Evolutionary conservation across 805 yeast genomes (phyloP).

Genomic region (Yamadazyma akitaensis): DNA sequence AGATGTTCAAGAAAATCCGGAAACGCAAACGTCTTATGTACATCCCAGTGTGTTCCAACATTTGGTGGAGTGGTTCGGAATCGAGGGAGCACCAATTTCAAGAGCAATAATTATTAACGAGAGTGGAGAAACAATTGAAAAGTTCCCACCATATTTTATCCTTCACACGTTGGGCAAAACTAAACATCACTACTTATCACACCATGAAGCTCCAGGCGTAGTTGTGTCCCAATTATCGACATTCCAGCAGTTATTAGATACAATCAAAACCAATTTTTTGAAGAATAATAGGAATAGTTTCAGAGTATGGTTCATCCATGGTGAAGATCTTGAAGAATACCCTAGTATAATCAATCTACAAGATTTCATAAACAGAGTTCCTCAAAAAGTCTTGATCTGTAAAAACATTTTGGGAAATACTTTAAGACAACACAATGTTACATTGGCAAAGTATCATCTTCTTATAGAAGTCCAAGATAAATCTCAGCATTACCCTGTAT

Average conservation of each 20-base stretch:
- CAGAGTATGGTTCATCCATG: constrained; percentile 38
- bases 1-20: constrained; percentile 21
- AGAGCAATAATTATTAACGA: constrained; percentile 27
- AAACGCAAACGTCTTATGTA: constrained; percentile 23
- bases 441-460: constrained; percentile 22
- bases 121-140: constrained; percentile 30
- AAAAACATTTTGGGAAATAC: constrained; percentile 20
- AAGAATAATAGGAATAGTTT: constrained; percentile 19
- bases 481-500: background rate
- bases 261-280: constrained; percentile 20
- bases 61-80: constrained; percentile 54
- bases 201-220: constrained; percentile 9
- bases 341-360: constrained; percentile 23
- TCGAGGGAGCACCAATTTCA: constrained; percentile 34
- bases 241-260: constrained; percentile 30
- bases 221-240: constrained; percentile 32
- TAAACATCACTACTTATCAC: constrained; percentile 2
- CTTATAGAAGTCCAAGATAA: constrained; percentile 26
- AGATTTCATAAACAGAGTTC: constrained; percentile 27
- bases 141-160: constrained; percentile 34
- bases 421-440: constrained; percentile 31
- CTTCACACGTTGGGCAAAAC: constrained; percentile 26
- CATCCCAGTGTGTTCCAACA: constrained; percentile 43
- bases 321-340: constrained; percentile 20
- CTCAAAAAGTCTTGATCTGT: constrained; percentile 26